These are phyloP conservation scores for Fomitopsis betulina DNA, from an alignment of 1,284 basidiomycete species.

Conservation along the genomic window DNA sequence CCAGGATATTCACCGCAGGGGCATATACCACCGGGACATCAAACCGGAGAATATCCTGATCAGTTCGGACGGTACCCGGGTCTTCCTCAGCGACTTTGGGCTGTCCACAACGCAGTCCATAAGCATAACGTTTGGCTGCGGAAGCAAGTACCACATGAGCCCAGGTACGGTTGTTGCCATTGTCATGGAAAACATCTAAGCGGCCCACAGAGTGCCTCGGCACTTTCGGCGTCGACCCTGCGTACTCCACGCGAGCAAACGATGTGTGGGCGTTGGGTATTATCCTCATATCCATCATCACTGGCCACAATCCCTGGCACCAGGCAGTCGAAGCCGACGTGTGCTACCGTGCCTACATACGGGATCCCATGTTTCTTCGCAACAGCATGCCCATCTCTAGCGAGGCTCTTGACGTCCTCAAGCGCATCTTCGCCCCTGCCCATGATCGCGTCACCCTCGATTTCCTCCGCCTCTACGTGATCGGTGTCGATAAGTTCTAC, in stretches of 20 bases:
- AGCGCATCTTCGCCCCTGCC: constrained; percentile 52
- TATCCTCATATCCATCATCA: constrained; percentile 66
- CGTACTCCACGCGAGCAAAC: constrained; percentile 22
- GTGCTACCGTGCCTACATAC: constrained; percentile 47
- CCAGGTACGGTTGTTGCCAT: constrained; percentile 29
- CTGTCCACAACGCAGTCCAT: constrained; percentile 51
- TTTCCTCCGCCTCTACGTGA: constrained; percentile 44
- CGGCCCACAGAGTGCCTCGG: constrained; percentile 23
- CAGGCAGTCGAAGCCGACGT: constrained; percentile 69
- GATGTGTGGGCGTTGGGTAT: constrained; percentile 29
- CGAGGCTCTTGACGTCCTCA: constrained; percentile 52
- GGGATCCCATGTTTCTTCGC: constrained; percentile 63
- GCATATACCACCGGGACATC: constrained; percentile 68
- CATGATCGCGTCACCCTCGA: constrained; percentile 49
- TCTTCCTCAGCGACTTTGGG: constrained; percentile 67
- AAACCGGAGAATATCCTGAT: constrained; percentile 76
- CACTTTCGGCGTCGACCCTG: background rate
- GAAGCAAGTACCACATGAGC: constrained; percentile 57
- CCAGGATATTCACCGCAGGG: constrained; percentile 52
- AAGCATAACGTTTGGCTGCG: constrained; percentile 47
- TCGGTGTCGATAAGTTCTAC: constrained; percentile 22
- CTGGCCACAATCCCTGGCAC: constrained; percentile 90
- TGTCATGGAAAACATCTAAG: background rate
- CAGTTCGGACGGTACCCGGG: constrained; percentile 36
- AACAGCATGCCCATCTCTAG: constrained; percentile 73